phyloP scores from a whole-genome alignment of 2,329 filamentous ascomycete genomes.

The Fusarium lyarnte region DNA sequence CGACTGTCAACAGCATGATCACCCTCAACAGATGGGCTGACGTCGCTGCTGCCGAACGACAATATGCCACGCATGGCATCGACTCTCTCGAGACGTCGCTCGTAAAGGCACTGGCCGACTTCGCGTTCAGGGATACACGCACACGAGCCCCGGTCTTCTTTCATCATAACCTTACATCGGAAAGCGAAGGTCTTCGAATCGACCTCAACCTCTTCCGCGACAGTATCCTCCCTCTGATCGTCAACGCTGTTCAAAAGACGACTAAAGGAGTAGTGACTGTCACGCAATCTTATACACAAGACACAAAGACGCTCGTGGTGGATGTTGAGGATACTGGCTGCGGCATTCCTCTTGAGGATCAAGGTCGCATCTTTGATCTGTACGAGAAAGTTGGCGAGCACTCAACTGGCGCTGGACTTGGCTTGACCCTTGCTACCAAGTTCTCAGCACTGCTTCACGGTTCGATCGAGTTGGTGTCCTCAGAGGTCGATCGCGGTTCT shows the following conservation, averaged over 20 bases:
- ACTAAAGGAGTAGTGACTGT: slow-evolving; percentile 50
- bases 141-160: slow-evolving; percentile 31
- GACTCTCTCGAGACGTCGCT: slow-evolving; percentile 23
- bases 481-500: slow-evolving; percentile 49
- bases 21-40: slow-evolving; percentile 53
- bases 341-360: slow-evolving; percentile 50
- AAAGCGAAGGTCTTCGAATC: slow-evolving; percentile 45
- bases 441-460: slow-evolving; percentile 54
- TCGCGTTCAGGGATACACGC: slow-evolving; percentile 1
- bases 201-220: slow-evolving; percentile 54
- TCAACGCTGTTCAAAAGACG: slow-evolving; percentile 55
- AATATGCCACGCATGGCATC: slow-evolving; percentile 40
- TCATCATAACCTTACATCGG: slow-evolving; percentile 16
- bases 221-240: slow-evolving; percentile 52
- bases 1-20: slow-evolving; percentile 56
- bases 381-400: slow-evolving; percentile 54
- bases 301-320: slow-evolving; percentile 46
- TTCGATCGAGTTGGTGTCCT: slow-evolving; percentile 49
- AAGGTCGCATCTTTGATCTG: slow-evolving; percentile 53
- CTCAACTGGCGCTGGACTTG: slow-evolving; percentile 53
- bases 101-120: slow-evolving; percentile 10
- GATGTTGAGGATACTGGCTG: slow-evolving; percentile 55
- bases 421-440: slow-evolving; percentile 54
- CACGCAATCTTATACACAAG: slow-evolving; percentile 43
- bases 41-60: slow-evolving; percentile 43